A percentile compares a stretch with the other conserved stretches of the same genome.
These are phyloP conservation scores for Candida labiduridarum DNA, from an alignment of 1,139 yeast genomes.

Conservation along the genomic window DNA sequence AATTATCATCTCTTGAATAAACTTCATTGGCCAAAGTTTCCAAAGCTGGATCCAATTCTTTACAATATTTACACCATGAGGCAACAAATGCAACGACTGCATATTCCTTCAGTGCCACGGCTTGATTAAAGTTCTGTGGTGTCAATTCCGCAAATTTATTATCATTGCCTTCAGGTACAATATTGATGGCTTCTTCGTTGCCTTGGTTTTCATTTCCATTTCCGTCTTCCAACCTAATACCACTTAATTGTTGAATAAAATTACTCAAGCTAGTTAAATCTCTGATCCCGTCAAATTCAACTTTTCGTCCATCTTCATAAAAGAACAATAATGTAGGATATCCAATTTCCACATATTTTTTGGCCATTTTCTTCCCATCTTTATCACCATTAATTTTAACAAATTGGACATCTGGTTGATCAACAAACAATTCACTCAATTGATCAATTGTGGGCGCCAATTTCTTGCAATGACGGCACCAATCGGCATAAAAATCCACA, in stretches of 20 bases:
- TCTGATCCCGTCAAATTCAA: conserved; percentile 52
- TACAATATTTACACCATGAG: conserved; percentile 32
- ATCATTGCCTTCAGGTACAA: conserved; percentile 10
- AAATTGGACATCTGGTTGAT: conserved; percentile 49
- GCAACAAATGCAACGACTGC: conserved; percentile 42
- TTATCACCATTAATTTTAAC: conserved; percentile 71
- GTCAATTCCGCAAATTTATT: conserved; percentile 30
- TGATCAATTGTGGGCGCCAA: conserved; percentile 66
- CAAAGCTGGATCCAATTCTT: conserved; percentile 31
- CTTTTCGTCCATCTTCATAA: conserved; percentile 49
- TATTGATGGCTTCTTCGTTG: conserved; percentile 9
- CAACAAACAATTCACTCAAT: conserved; percentile 53
- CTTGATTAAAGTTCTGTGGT: conserved; percentile 35
- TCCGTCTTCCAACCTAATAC: conserved; percentile 26
- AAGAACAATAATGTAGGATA: conserved; percentile 68
- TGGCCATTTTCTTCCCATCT: conserved; percentile 55
- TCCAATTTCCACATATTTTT: conserved; percentile 58
- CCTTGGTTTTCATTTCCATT: conserved; percentile 7
- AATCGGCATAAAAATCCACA: conserved; percentile 75
- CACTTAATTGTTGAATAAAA: conserved; percentile 44
- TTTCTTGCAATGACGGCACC: conserved; percentile 81
- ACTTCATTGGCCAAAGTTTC: conserved; percentile 34
- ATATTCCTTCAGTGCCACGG: conserved; percentile 28
- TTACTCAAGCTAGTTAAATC: conserved; percentile 48
- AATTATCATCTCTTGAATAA: conserved; percentile 29